Conservation (phyloP, 192 early-diverging fungal genomes). For the Coemansia sp. region DNA sequence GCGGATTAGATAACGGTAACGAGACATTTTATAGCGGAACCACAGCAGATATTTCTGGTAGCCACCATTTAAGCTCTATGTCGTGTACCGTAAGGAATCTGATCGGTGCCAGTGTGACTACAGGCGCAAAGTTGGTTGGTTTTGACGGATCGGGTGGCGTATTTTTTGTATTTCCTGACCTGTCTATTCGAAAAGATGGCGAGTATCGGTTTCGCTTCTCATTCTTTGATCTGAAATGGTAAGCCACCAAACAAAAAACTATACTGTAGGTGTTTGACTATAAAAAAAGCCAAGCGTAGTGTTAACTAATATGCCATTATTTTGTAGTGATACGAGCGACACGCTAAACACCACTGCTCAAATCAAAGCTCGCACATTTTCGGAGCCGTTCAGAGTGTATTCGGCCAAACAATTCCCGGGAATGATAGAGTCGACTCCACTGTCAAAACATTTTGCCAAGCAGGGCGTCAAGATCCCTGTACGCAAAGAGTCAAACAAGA, state of each 20-base stretch:
- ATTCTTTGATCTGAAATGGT: constrained; percentile 62
- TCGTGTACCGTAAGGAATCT: constrained; percentile 57
- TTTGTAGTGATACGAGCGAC: constrained; percentile 42
- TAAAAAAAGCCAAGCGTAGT: neutral
- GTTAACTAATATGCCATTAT: constrained; percentile 17
- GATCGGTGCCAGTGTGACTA: constrained; percentile 65
- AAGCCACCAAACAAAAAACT: neutral
- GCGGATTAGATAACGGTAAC: neutral
- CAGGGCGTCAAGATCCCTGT: constrained; percentile 80
- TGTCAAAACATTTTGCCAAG: constrained; percentile 73
- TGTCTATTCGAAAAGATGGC: constrained; percentile 76
- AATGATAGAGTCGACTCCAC: constrained; percentile 73
- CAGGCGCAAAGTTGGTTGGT: constrained; percentile 63
- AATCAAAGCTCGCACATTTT: constrained; percentile 63
- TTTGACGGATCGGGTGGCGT: constrained; percentile 65
- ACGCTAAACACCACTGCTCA: constrained; percentile 54
- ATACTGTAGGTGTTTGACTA: neutral
- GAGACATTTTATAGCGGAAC: neutral
- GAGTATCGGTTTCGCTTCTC: constrained; percentile 67
- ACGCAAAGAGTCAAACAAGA: constrained; percentile 64
- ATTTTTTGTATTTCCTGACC: constrained; percentile 80
- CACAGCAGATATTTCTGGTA: constrained; percentile 13
- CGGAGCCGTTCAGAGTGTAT: constrained; percentile 68
- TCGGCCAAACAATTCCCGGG: constrained; percentile 80
- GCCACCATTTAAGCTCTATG: neutral